Conservation (phyloP, 2,329 filamentous ascomycete species). For the Pestalotiopsis sp. region DNA sequence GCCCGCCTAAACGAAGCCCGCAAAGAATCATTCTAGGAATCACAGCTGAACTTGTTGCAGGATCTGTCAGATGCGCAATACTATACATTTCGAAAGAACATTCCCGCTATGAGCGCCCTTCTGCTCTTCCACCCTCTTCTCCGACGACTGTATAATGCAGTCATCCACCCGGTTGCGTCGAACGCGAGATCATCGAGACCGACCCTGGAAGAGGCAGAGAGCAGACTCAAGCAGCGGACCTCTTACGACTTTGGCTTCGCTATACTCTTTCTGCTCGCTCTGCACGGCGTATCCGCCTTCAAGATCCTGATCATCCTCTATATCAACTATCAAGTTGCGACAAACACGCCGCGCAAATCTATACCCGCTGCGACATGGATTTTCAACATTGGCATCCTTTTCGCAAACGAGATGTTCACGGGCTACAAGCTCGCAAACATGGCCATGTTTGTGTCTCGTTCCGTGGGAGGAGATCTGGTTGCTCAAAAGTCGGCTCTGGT, state of each 20-base stretch:
- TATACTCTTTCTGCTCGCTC: conserved; percentile 71
- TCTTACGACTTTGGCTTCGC: conserved; percentile 86
- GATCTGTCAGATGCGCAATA: conserved; percentile 93
- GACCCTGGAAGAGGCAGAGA: conserved; percentile 48
- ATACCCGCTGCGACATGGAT: conserved; percentile 81
- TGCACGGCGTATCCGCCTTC: conserved; percentile 83
- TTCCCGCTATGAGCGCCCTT: conserved; percentile 77
- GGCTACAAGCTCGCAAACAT: conserved; percentile 76
- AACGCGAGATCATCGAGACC: conserved; percentile 28
- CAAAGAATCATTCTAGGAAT: conserved; percentile 8
- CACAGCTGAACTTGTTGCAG: conserved; percentile 38
- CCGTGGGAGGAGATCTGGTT: conserved; percentile 33
- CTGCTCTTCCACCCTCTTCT: conserved; percentile 78
- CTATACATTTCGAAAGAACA: conserved; percentile 78
- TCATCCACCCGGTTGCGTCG: conserved; percentile 42
- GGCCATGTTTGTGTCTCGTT: conserved; percentile 49
- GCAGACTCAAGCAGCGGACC: conserved; percentile 67
- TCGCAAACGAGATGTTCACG: conserved; percentile 81
- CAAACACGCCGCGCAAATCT: conserved; percentile 66
- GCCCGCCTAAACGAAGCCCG: background rate
- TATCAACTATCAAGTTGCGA: conserved; percentile 81
- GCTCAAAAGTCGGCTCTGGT: conserved; percentile 48
- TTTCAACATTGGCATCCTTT: conserved; percentile 84
- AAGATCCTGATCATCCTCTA: conserved; percentile 83
- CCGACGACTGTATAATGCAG: conserved; percentile 69